Conservation (phyloP, 2,329 filamentous ascomycete genomes). For the Botrytis tulipae region DNA sequence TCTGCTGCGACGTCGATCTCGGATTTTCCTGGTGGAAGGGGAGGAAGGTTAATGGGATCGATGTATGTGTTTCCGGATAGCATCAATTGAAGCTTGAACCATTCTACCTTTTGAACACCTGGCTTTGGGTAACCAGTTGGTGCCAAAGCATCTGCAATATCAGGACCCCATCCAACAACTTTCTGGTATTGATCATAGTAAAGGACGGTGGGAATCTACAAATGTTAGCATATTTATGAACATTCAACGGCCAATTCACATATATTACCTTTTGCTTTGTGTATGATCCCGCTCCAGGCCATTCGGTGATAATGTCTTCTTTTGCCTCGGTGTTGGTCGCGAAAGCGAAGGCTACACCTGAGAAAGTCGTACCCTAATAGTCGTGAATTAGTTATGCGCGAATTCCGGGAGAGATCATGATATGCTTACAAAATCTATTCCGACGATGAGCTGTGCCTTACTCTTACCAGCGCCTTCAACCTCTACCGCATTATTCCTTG, state of each 20-base stretch:
- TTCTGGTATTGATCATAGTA: constrained; percentile 99
- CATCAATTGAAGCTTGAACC: constrained; percentile 99
- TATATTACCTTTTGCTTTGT: constrained; percentile 90
- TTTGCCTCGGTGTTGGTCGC: constrained; percentile 96
- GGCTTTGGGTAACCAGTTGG: constrained; percentile 97
- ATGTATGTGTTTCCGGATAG: constrained; percentile 98
- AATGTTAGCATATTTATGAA: constrained; percentile 26
- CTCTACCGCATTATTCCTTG: constrained; percentile 56
- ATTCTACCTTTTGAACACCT: constrained; percentile 97
- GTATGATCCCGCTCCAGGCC: constrained; percentile 95
- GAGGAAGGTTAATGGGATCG: constrained; percentile 96
- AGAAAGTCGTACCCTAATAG: constrained; percentile 87
- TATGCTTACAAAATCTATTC: constrained; percentile 88
- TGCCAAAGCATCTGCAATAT: constrained; percentile 94
- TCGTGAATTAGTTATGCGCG: constrained; percentile 20
- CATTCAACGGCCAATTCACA: background rate
- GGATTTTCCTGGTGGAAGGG: constrained; percentile 94
- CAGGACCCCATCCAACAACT: constrained; percentile 98
- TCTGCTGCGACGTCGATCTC: constrained; percentile 99
- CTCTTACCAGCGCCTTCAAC: constrained; percentile 85
- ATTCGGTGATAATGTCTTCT: constrained; percentile 98
- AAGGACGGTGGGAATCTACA: constrained; percentile 93
- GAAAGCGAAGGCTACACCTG: constrained; percentile 89
- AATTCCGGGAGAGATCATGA: constrained; percentile 29
- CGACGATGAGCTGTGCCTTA: constrained; percentile 96